A percentile compares a stretch with the other conserved stretches of the same genome.
Conservation (phyloP, 1,284 basidiomycete species). For the Marasmius tenuissimus region DNA sequence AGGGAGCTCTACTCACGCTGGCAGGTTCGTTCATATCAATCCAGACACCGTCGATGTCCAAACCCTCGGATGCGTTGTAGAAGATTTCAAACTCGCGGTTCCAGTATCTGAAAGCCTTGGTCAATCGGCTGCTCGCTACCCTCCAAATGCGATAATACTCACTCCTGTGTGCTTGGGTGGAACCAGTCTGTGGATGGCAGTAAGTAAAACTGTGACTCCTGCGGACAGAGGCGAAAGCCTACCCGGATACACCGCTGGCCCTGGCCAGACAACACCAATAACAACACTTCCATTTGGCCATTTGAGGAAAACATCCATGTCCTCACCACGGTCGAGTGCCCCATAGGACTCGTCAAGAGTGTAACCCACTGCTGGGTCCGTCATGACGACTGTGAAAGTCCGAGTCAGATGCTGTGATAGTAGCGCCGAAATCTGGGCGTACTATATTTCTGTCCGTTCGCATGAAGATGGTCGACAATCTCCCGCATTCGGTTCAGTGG, state of each 20-base stretch:
- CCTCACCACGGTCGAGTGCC: conserved; percentile 56
- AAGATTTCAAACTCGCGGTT: conserved; percentile 59
- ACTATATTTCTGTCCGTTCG: conserved; percentile 60
- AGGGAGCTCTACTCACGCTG: conserved; percentile 38
- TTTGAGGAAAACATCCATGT: conserved; percentile 62
- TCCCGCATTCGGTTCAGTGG: conserved; percentile 62
- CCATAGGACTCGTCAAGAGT: conserved; percentile 48
- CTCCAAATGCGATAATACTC: conserved; percentile 17
- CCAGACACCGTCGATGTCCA: conserved; percentile 71
- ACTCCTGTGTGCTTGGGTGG: conserved; percentile 50
- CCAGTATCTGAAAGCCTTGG: conserved; percentile 50
- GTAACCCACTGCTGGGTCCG: conserved; percentile 67
- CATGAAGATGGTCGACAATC: conserved; percentile 61
- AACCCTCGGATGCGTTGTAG: conserved; percentile 53
- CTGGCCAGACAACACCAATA: conserved; percentile 72
- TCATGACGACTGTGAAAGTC: conserved; percentile 60
- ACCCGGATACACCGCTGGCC: conserved; percentile 66
- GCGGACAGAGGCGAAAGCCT: conserved; percentile 11
- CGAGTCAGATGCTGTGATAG: background rate
- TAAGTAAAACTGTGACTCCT: background rate
- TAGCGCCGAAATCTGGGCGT: conserved; percentile 18
- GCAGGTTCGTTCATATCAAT: conserved; percentile 76
- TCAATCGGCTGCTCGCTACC: background rate
- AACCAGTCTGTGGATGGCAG: conserved; percentile 58
- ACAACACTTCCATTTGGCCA: conserved; percentile 58